These are phyloP conservation scores for Phytophthora sansomeana DNA, from an alignment of 352 stramenopile genomes.

Conservation along the genomic window DNA sequence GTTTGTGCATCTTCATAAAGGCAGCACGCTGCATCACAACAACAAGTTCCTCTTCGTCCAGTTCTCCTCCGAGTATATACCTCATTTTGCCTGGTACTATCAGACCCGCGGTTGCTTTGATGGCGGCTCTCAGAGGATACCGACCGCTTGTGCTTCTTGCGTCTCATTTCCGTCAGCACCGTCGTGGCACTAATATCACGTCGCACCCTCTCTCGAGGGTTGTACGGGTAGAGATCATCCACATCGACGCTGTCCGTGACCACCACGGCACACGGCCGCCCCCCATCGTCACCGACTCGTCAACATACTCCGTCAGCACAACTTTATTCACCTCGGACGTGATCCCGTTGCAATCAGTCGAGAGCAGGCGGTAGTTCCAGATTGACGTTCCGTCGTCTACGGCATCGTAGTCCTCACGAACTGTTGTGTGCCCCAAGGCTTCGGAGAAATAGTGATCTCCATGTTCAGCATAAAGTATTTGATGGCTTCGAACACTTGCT, in stretches of 20 bases:
- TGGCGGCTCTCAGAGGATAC: constrained; percentile 2
- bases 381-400: too few species aligned
- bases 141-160: constrained; percentile 10
- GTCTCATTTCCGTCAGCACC: constrained; percentile 11
- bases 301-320: constrained; percentile 42
- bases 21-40: constrained; percentile 21
- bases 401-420: too few species aligned
- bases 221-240: constrained; percentile 12
- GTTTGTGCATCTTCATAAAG: constrained; percentile 32
- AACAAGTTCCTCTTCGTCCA: constrained; percentile 12
- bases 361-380: too few species aligned
- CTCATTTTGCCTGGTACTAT: neutral
- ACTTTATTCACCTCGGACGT: constrained; percentile 38
- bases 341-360: constrained; percentile 13
- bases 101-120: neutral
- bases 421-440: constrained; percentile 51
- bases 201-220: constrained; percentile 8
- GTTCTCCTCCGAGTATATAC: neutral
- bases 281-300: constrained; percentile 15
- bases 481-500: constrained; percentile 59
- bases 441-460: constrained; percentile 70
- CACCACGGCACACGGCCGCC: constrained; percentile 8
- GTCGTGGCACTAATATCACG: constrained; percentile 14
- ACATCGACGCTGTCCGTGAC: constrained; percentile 19
- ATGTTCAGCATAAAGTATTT: constrained; percentile 58